Evolutionary conservation across 371 early-diverging fungal genomes (phyloP), one percentile per base, ranked within the genome.

Genomic region (Circinella umbellata): DNA sequence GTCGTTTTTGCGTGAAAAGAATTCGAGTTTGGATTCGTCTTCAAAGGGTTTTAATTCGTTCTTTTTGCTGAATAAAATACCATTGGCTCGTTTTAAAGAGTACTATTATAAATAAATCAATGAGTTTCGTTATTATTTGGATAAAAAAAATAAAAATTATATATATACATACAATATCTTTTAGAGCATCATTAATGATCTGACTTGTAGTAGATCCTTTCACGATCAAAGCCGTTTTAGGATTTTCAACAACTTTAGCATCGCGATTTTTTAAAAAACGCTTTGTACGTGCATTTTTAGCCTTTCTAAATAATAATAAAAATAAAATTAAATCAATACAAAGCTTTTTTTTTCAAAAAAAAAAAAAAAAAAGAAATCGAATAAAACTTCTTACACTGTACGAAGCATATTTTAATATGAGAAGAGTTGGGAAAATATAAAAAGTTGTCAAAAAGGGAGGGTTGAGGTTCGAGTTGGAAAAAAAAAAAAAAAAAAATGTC

Each of bases 31-130:
- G 47, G 92, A 88, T 17, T 94, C 91, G 73, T 97, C 96, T 64
- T 98, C 99, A 75, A 99, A 99, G 11, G 99, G 99, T 63, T 93
- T 94, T 69, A 99, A 87, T 70, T 95, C 93, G 76, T 99, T 98
- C 81, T 95, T 96, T 76, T 96, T 96, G 63, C 88, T 81, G 76
- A 99, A 97, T 68, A 92, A 88, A 64, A 96, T 81, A 15, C 91
- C 95, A 64, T 96, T 84, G 6, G 98, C 95, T 74, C 95, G 94
- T 82, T 96, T 96, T 64, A 99, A 84, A 64, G 93, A 81, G 77
- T 93, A 95, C 93, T 95, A 78, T 7, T 13, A n/a, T 61, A 51
- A 38, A n/a, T n/a, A 35, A 11, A 42, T 20, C 54, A 73, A 73
- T 9, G 9, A 54, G 61, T n/a, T n/a, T n/a, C n/a, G n/a, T n/a